Evolutionary conservation across 306 rosid genomes (phyloP).

Genomic region (Glycyrrhiza uralensis): DNA sequence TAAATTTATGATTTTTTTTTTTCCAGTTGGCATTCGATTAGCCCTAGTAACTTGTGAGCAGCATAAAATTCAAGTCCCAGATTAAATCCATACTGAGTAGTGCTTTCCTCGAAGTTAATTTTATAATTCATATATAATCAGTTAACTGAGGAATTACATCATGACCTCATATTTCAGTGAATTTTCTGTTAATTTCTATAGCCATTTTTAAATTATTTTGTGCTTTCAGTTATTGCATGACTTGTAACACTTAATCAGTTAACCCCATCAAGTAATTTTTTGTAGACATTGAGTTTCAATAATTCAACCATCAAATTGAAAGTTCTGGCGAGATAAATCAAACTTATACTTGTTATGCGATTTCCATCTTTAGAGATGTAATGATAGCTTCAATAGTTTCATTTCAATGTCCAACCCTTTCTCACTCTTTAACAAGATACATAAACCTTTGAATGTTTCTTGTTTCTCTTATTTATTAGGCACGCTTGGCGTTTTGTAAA

Average conservation of each 20-base stretch:
- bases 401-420: background rate
- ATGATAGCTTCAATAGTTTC: background rate
- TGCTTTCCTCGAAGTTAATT: background rate
- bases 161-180: background rate
- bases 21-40: slow-evolving; percentile 6
- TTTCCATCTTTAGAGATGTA: background rate
- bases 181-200: slow-evolving; percentile 1
- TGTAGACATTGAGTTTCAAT: background rate
- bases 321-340: background rate
- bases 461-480: slow-evolving; percentile 48
- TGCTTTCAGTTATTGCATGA: background rate
- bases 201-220: slow-evolving; percentile 13
- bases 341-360: background rate
- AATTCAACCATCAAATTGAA: background rate
- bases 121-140: background rate
- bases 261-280: background rate
- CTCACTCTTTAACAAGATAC: slow-evolving; percentile 15
- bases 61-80: background rate
- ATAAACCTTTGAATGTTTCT: slow-evolving; percentile 9
- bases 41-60: background rate
- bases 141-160: background rate
- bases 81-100: background rate
- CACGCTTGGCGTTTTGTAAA: slow-evolving; percentile 94
- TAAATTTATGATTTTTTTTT: slow-evolving; percentile 27
- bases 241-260: background rate